Conservation (phyloP, 1,284 basidiomycete genomes). For the Heterobasidion annosum region DNA sequence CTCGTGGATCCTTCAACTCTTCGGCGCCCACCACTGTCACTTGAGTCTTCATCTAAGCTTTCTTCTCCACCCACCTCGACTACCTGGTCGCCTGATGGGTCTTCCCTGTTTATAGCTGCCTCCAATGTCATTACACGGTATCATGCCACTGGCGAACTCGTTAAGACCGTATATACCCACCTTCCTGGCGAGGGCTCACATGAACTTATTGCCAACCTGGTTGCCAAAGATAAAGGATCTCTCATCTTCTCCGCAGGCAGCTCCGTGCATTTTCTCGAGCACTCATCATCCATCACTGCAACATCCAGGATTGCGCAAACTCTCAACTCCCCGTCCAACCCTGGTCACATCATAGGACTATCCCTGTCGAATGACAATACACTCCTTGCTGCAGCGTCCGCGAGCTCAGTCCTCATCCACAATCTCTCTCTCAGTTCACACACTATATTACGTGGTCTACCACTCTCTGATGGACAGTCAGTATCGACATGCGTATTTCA, state of each 20-base stretch:
- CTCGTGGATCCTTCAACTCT: slow-evolving; percentile 37
- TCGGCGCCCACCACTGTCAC: slow-evolving; percentile 28
- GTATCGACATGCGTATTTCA: slow-evolving; percentile 49
- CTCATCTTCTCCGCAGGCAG: slow-evolving; percentile 39
- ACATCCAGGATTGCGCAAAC: slow-evolving; percentile 43
- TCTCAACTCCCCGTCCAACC: slow-evolving; percentile 49
- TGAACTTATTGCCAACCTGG: slow-evolving; percentile 29
- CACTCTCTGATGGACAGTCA: slow-evolving; percentile 18
- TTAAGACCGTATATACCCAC: slow-evolving; percentile 30
- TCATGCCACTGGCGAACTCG: slow-evolving; percentile 32
- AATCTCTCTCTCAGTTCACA: slow-evolving; percentile 45
- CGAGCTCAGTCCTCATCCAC: slow-evolving; percentile 44
- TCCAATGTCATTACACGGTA: slow-evolving; percentile 39
- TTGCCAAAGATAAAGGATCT: slow-evolving; percentile 34
- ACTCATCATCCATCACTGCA: slow-evolving; percentile 21
- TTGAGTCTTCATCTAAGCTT: slow-evolving; percentile 29
- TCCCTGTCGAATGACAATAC: slow-evolving; percentile 50
- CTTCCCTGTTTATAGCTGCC: slow-evolving; percentile 42
- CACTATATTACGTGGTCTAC: slow-evolving; percentile 42
- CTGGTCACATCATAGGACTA: slow-evolving; percentile 36
- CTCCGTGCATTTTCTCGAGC: slow-evolving; percentile 54
- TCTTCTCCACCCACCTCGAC: slow-evolving; percentile 30
- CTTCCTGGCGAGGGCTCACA: slow-evolving; percentile 1
- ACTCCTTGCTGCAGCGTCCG: slow-evolving; percentile 47
- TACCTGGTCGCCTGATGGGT: slow-evolving; percentile 48